phyloP scores from a whole-genome alignment of 441 rosid species.

The Adansonia rubrostipa region DNA sequence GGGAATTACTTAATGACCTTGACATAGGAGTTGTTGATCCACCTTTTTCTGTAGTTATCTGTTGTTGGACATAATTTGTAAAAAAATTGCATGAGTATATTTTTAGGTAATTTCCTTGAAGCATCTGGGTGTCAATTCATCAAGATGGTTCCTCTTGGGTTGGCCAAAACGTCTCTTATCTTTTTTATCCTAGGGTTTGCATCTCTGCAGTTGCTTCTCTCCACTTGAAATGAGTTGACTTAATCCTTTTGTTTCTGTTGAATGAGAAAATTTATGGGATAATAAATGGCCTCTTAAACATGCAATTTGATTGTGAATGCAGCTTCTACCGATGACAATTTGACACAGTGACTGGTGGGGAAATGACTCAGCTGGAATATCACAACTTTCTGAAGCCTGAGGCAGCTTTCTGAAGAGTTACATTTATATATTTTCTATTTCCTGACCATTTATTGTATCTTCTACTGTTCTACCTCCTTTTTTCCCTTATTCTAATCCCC shows the following conservation, averaged over 20 bases:
- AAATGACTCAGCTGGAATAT: constrained; percentile 84
- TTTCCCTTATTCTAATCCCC: background rate
- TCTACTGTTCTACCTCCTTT: background rate
- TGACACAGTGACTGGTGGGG: constrained; percentile 87
- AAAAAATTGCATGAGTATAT: background rate
- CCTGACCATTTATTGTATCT: background rate
- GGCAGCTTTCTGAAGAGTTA: constrained; percentile 48
- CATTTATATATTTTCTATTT: constrained; percentile 18
- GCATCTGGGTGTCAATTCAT: background rate
- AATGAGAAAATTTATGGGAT: background rate
- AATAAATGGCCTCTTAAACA: background rate
- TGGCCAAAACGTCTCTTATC: background rate
- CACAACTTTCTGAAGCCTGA: constrained; percentile 85
- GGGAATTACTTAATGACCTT: constrained; percentile 8
- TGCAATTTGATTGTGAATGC: constrained; percentile 35
- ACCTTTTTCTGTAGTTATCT: background rate
- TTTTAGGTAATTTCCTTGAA: background rate
- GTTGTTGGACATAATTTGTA: background rate
- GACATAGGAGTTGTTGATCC: background rate
- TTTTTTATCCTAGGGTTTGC: background rate
- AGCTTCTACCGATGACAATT: constrained; percentile 89
- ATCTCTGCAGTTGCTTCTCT: too few species aligned
- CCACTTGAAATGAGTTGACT: too few species aligned
- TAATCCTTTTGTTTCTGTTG: background rate
- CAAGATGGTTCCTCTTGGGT: background rate